phyloP scores from a whole-genome alignment of 441 rosid genomes.

The Kokia cookei region DNA sequence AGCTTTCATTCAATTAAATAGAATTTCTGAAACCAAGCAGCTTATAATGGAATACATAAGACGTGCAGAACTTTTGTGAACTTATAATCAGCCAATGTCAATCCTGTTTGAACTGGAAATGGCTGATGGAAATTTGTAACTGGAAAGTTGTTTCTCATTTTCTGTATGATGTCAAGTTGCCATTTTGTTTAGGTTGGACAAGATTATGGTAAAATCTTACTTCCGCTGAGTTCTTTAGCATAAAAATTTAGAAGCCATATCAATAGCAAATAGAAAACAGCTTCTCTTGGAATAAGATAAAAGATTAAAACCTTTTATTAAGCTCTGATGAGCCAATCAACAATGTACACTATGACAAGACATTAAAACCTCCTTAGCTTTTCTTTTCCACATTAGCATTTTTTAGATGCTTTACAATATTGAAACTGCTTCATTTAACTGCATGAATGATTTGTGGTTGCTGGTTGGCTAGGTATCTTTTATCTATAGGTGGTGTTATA shows the following conservation, averaged over 20 bases:
- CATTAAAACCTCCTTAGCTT: background rate
- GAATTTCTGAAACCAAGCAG: background rate
- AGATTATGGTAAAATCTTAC: background rate
- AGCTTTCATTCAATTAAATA: background rate
- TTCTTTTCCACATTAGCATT: background rate
- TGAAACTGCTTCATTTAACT: slow-evolving; percentile 1
- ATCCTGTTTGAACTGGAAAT: background rate
- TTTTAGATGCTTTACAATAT: background rate
- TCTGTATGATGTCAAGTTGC: background rate
- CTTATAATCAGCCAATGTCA: background rate
- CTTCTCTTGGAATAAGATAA: background rate
- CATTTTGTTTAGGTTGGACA: background rate
- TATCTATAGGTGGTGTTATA: background rate
- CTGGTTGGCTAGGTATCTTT: slow-evolving; percentile 1
- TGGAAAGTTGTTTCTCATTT: background rate
- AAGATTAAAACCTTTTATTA: background rate
- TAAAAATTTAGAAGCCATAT: background rate
- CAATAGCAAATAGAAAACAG: background rate
- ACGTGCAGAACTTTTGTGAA: background rate
- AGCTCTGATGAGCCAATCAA: background rate
- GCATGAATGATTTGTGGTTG: background rate
- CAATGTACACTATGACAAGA: background rate
- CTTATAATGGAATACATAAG: background rate
- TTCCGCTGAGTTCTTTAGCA: background rate
- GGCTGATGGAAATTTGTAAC: background rate